Base-by-base conservation (phyloP, 1,139 yeast genomes). In the Saccharomyces pastorianus region DNA sequence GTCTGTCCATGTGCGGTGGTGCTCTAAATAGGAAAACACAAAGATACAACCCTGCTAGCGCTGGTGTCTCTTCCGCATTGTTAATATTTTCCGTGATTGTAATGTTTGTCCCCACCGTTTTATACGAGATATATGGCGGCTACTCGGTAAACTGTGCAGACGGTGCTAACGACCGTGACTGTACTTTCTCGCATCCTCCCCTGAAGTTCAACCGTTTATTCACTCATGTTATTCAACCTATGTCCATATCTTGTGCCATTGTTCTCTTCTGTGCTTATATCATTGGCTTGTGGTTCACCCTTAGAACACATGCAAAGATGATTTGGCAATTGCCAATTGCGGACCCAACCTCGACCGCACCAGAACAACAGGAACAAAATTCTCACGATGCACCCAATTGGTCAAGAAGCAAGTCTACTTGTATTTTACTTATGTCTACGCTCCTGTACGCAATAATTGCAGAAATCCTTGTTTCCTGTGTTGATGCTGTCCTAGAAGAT, bases 361-460 rank as follows among this genome's bases (percentile, higher is more conserved):
- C 46, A 20, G 52, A 47, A 14, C 41, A 47, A 6, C 51, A 51
- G 14, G 53, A 50, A 6, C 44, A 38, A 23, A 85, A 88, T 4
- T 96, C 96, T 0, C 99, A 93, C 63, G 98, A 91, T 69, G 96
- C 97, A 0, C 98, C 99, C 47, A 93, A 93, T 67, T 93, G 99
- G 99, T 85, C 96, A 11, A 78, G 95, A 63, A 75, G 77, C 17
- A 91, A 91, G 70, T 88, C 96, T 4, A 80, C 96, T 0, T 80
- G 86, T n/a, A 91, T 93, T 49, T 76, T 93, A 51, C 74, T 93
- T 13, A 80, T 87, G 3, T 95, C 99, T 0, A 93, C 99, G 0
- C 61, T 91, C 11, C 72, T 90, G 42, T 93, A 93, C 70, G 98
- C 99, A 0, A 73, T 90, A 26, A 91, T 93, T 64, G 99, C 99